phyloP scores from a whole-genome alignment of 1,284 basidiomycete species.

The Moniliella sp. region DNA sequence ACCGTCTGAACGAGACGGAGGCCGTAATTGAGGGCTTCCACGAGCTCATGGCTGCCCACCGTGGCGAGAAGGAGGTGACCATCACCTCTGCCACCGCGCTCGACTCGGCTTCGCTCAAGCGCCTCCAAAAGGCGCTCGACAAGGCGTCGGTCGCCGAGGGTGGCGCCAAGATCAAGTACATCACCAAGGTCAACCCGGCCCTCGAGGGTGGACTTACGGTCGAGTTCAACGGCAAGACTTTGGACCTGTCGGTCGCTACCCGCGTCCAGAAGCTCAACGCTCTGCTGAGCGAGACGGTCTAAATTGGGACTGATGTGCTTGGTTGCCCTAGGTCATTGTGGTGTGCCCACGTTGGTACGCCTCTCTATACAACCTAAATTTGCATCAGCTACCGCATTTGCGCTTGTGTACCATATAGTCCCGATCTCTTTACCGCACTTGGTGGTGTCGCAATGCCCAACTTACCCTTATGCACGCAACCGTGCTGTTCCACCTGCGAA shows the following conservation, averaged over 20 bases:
- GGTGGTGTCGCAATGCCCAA: too few species aligned
- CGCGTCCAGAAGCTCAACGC: conserved; percentile 85
- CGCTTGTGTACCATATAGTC: too few species aligned
- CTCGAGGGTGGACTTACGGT: conserved; percentile 52
- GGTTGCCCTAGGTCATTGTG: too few species aligned
- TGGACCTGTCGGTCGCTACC: conserved; percentile 77
- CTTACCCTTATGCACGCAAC: too few species aligned
- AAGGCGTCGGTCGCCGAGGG: conserved; percentile 18
- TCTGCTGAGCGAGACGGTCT: conserved; percentile 40
- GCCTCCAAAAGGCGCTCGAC: conserved; percentile 29
- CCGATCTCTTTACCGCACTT: too few species aligned
- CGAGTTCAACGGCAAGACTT: conserved; percentile 92
- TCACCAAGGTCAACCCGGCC: conserved; percentile 27
- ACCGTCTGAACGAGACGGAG: conserved; percentile 58
- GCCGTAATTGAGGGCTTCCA: conserved; percentile 80
- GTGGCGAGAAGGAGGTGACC: conserved; percentile 74
- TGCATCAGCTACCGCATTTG: too few species aligned
- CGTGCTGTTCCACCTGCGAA: too few species aligned
- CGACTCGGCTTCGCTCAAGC: conserved; percentile 23
- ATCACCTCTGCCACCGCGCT: conserved; percentile 51
- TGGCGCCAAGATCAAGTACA: conserved; percentile 28
- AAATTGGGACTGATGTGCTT: too few species aligned
- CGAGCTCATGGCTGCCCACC: conserved; percentile 66
- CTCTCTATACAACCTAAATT: too few species aligned
- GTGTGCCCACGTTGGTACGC: too few species aligned